A percentile compares a stretch with the other conserved stretches of the same genome.
Evolutionary conservation across 2,329 filamentous ascomycete species (phyloP).

Genomic region (Coniochaeta pulveracea): DNA sequence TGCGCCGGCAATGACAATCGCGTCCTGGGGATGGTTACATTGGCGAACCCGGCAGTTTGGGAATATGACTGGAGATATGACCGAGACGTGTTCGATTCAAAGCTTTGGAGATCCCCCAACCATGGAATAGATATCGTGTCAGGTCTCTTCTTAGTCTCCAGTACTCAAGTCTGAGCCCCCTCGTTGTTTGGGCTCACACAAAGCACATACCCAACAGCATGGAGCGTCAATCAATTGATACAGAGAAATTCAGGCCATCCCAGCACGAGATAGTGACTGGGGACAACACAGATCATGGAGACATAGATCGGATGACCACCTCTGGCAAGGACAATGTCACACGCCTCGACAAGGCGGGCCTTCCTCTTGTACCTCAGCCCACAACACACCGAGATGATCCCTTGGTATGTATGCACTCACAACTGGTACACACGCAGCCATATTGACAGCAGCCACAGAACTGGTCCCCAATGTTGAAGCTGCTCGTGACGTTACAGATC

Average conservation of each 20-base stretch:
- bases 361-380: conserved; percentile 14
- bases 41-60: conserved; percentile 2
- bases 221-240: background rate
- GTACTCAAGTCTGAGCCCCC: too few relatives aligned
- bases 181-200: too few relatives aligned
- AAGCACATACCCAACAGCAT: too few relatives aligned
- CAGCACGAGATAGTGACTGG: conserved; percentile 1
- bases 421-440: background rate
- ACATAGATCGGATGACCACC: background rate
- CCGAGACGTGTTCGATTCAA: background rate
- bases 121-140: too few relatives aligned
- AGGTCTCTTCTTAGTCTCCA: too few relatives aligned
- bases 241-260: background rate
- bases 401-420: conserved; percentile 6
- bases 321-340: background rate
- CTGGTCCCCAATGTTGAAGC: conserved; percentile 13
- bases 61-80: background rate
- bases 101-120: background rate
- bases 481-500: conserved; percentile 16
- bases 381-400: conserved; percentile 13
- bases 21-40: background rate
- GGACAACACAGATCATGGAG: background rate
- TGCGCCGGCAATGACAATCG: too few relatives aligned
- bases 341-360: conserved; percentile 11
- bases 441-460: conserved; percentile 8